Percentiles rank a stretch among this genome's conserved stretches.
These are phyloP conservation scores for Isabelozyma rhagii DNA, from an alignment of 805 yeast species.

Conservation along the genomic window DNA sequence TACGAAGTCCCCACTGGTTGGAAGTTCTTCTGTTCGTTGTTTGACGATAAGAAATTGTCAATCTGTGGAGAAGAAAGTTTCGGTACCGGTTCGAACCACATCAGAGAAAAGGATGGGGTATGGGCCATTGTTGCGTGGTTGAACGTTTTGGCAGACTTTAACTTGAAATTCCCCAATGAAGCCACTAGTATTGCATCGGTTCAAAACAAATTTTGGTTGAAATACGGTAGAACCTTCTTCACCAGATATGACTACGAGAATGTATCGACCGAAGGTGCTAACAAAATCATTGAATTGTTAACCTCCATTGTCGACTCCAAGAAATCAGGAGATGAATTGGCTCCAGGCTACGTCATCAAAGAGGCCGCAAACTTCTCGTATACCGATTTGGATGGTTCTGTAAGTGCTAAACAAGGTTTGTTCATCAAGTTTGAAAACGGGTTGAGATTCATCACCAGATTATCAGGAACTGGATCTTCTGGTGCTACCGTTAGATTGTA, in stretches of 20 bases:
- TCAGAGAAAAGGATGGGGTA: conserved; percentile 95
- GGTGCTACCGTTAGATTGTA: conserved; percentile 96
- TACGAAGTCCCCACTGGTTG: conserved; percentile 99
- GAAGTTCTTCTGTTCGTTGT: conserved; percentile 95
- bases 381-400: conserved; percentile 92
- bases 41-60: conserved; percentile 88
- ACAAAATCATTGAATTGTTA: conserved; percentile 54
- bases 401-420: conserved; percentile 84
- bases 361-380: conserved; percentile 89
- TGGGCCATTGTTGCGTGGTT: conserved; percentile 99
- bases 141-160: conserved; percentile 85
- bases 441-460: conserved; percentile 79
- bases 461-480: conserved; percentile 96
- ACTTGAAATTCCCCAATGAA: conserved; percentile 49
- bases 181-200: conserved; percentile 65
- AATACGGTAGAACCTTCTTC: conserved; percentile 95
- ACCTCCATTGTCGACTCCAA: conserved; percentile 24
- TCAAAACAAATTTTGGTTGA: conserved; percentile 83
- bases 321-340: conserved; percentile 47
- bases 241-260: conserved; percentile 93
- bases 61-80: conserved; percentile 98
- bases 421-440: conserved; percentile 80
- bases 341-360: conserved; percentile 49
- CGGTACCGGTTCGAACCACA: conserved; percentile 97
- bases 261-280: conserved; percentile 73